A percentile compares a stretch with the other conserved stretches of the same genome.
Conservation (phyloP, 495 filamentous ascomycete genomes). For the Collariella sp. region DNA sequence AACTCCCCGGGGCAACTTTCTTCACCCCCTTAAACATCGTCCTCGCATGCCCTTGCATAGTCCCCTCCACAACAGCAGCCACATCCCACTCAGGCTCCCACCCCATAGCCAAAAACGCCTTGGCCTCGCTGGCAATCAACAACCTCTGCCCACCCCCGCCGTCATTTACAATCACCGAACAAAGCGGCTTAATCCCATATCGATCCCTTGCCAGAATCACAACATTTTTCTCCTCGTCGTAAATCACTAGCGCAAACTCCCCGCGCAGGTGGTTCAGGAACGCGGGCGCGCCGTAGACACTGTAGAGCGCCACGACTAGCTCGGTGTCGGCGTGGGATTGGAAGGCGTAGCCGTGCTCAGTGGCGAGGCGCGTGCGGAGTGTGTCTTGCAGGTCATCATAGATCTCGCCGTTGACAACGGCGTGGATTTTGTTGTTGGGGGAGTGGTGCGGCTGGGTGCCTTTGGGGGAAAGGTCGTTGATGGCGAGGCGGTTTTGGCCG, state of each 20-base stretch:
- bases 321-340: conserved; percentile 38
- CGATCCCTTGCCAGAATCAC: conserved; percentile 43
- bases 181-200: conserved; percentile 48
- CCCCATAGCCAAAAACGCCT: conserved; percentile 38
- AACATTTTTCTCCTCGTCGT: conserved; percentile 30
- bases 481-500: conserved; percentile 35
- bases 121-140: conserved; percentile 38
- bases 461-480: conserved; percentile 41
- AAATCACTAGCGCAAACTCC: conserved; percentile 45
- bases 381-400: conserved; percentile 36
- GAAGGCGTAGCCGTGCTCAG: conserved; percentile 33
- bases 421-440: conserved; percentile 34
- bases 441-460: conserved; percentile 43
- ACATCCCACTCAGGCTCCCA: conserved; percentile 46
- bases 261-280: conserved; percentile 42
- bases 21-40: conserved; percentile 38
- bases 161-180: conserved; percentile 35
- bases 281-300: conserved; percentile 26
- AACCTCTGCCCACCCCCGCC: conserved; percentile 15
- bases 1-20: conserved; percentile 34
- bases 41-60: conserved; percentile 39
- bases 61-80: conserved; percentile 27
- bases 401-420: conserved; percentile 49
- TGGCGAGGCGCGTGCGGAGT: conserved; percentile 28
- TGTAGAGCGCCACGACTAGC: conserved; percentile 43